Base-by-base conservation (phyloP, 805 yeast genomes). In the Nakazawaea populi region DNA sequence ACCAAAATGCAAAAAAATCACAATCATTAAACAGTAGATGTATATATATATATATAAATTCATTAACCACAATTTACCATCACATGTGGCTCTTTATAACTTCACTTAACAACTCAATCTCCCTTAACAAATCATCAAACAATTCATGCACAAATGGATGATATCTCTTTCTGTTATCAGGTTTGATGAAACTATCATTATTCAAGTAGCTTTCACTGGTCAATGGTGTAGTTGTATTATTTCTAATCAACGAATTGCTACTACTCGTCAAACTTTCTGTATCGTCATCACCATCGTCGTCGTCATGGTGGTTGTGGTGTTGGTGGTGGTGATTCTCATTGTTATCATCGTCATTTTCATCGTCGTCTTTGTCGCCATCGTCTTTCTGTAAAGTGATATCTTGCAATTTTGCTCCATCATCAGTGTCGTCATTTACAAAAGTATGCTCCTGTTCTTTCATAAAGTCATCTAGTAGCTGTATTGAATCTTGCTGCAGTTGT, bases 141-240 rank as follows among this genome's bases (percentile, higher is more conserved):
- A 49, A 49, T n/a, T 39, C 46, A 18, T 41, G 42, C 24, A 49
- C 49, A 35, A 45, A 41, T 11, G 52, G 52, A 40, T 49, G 52
- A 36, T 39, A 44, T n/a, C 14, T 36, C 28, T 35, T 18, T 28
- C 18, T 46, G 3, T 46, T 27, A 27, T 47, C 51, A n/a, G 48
- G 11, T 27, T 47, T 48, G 42, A 51, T 52, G 42, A 52, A 53
- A 34, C 54, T 58, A 31, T 74, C 69, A 31, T 74, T 67, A 54
- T 74, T 73, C 30, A 70, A 62, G n/a, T 67, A 49, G 34, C 48
- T 68, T 24, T 71, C 73, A 50, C 61, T 65, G 9, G 73, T 66
- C n/a, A 69, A 64, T 34, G 78, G 77, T 12, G 52, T 43, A 5
- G 39, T 36, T 14, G 42, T 31, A 11, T 36, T 30, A 27, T 30